Evolutionary conservation across 2,329 filamentous ascomycete species (phyloP).

Genomic region (Sphaerulina musiva): DNA sequence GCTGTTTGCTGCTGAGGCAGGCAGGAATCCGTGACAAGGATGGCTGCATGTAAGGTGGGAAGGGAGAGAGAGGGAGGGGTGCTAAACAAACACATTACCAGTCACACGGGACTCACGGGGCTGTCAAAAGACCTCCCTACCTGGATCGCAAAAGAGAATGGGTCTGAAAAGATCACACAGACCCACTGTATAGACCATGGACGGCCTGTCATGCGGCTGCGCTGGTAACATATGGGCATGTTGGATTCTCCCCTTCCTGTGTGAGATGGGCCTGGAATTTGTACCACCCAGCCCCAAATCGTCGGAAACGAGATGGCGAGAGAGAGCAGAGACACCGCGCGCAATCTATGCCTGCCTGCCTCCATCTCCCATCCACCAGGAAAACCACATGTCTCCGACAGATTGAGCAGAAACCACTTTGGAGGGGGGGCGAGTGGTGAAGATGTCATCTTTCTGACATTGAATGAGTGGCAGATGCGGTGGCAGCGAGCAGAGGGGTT

Average conservation of each 20-base stretch:
- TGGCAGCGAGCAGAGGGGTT: conserved; percentile 2
- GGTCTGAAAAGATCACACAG: not conserved
- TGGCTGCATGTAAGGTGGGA: conserved; percentile 11
- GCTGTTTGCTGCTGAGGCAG: conserved; percentile 10
- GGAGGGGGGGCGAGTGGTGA: not conserved
- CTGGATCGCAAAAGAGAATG: conserved; percentile 1
- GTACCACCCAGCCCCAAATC: not conserved
- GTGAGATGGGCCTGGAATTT: not conserved
- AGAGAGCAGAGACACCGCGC: not conserved
- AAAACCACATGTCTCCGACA: not conserved
- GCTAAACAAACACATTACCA: conserved; percentile 9
- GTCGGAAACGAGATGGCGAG: not conserved
- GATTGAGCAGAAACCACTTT: conserved; percentile 14
- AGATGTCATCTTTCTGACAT: not conserved
- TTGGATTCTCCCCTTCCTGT: not conserved
- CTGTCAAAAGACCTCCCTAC: not conserved
- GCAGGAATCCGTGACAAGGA: conserved; percentile 13
- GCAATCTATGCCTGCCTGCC: not conserved
- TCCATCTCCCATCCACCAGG: not conserved
- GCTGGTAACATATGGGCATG: conserved; percentile 7
- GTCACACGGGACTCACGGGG: conserved; percentile 2
- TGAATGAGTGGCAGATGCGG: conserved; percentile 13
- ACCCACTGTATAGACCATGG: conserved; percentile 11
- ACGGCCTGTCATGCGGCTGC: conserved; percentile 17
- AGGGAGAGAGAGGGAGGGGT: conserved; percentile 3